Evolutionary conservation across 345 rosid genomes (phyloP).

Genomic region (Eucalyptus viminalis): DNA sequence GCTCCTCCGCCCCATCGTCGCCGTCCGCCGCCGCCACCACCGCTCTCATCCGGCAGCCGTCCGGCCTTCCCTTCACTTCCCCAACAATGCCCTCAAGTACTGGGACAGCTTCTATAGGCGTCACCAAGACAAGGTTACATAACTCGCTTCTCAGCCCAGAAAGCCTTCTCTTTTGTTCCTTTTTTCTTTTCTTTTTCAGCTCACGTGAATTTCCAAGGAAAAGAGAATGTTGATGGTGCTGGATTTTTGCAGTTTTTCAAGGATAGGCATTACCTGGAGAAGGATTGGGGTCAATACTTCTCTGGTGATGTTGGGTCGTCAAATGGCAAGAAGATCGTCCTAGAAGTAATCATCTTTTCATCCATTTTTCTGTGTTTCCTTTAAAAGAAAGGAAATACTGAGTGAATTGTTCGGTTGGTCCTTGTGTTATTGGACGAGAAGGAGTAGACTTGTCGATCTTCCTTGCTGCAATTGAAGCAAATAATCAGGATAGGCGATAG

Average conservation of each 20-base stretch:
- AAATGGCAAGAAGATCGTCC: slow-evolving; percentile 7
- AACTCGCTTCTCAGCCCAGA: neutral
- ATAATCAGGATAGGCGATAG: neutral
- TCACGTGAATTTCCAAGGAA: neutral
- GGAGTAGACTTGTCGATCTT: neutral
- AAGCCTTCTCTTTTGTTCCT: neutral
- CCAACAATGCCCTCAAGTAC: slow-evolving; percentile 28
- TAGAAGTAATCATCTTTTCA: slow-evolving; percentile 1
- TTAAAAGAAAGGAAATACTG: neutral
- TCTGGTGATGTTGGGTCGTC: neutral
- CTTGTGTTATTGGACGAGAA: neutral
- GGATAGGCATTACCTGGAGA: slow-evolving; percentile 62
- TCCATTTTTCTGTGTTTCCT: neutral
- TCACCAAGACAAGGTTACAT: slow-evolving; percentile 24
- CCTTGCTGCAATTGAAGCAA: neutral
- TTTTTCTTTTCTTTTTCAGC: neutral
- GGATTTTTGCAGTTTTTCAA: slow-evolving; percentile 32
- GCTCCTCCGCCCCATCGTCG: neutral
- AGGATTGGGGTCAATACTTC: slow-evolving; percentile 48
- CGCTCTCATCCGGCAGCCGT: neutral
- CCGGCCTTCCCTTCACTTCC: slow-evolving; percentile 2
- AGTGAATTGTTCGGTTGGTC: neutral
- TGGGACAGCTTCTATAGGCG: slow-evolving; percentile 49
- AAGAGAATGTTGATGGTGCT: neutral
- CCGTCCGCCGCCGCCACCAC: neutral